phyloP scores from a whole-genome alignment of 306 rosid species.

The Trifolium dubium region DNA sequence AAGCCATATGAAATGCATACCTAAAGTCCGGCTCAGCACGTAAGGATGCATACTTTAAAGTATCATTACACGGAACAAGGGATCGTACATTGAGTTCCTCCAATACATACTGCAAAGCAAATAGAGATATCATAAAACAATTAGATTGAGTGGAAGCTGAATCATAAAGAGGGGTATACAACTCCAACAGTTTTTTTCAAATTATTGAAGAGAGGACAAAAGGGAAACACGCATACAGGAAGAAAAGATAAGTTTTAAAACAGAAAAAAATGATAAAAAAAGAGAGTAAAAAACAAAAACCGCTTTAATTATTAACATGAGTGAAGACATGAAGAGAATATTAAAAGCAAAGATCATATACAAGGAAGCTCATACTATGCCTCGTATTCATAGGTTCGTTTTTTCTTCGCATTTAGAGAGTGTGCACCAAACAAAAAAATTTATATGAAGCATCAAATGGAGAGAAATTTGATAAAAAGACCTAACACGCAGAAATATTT shows the following conservation, averaged over 20 bases:
- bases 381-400: not conserved
- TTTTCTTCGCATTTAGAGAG: not conserved
- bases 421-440: conserved; percentile 19
- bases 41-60: conserved; percentile 79
- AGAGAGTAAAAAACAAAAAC: conserved; percentile 4
- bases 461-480: conserved; percentile 6
- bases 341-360: not conserved
- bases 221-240: not conserved
- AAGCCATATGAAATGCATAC: conserved; percentile 49
- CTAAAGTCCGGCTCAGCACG: conserved; percentile 97
- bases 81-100: conserved; percentile 90
- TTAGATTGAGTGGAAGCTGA: conserved; percentile 27
- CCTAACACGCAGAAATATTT: not conserved
- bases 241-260: conserved; percentile 8
- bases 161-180: not conserved
- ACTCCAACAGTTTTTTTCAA: not conserved
- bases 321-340: not conserved
- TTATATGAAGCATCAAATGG: conserved; percentile 18
- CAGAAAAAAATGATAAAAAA: not conserved
- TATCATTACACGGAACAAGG: conserved; percentile 86
- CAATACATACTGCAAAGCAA: conserved; percentile 71
- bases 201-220: not conserved
- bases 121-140: conserved; percentile 36
- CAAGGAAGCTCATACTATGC: conserved; percentile 21
- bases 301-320: not conserved